These are phyloP conservation scores for Epichloe gansuensis DNA, from an alignment of 2,329 filamentous ascomycete genomes.

Conservation along the genomic window DNA sequence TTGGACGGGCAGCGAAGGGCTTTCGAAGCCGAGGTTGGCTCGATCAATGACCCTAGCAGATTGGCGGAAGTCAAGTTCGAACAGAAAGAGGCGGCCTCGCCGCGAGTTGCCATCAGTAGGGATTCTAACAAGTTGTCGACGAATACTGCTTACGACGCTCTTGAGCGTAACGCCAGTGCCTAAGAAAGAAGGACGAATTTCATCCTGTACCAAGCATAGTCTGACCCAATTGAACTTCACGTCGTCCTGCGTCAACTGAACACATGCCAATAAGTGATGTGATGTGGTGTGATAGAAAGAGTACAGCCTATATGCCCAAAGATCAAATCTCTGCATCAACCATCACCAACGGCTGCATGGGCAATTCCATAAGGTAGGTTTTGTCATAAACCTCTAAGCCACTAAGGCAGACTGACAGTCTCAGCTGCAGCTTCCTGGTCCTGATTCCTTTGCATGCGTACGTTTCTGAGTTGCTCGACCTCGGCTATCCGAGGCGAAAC, in stretches of 20 bases:
- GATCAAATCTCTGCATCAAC: no score
- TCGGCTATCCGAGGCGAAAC: no score
- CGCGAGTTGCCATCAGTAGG: slow-evolving; percentile 14
- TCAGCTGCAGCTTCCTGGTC: no score
- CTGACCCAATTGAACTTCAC: neutral
- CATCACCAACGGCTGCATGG: no score
- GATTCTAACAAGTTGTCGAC: slow-evolving; percentile 13
- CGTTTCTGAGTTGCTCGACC: no score
- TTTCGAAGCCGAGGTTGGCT: slow-evolving; percentile 31
- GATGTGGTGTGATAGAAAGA: no score
- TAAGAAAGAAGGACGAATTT: neutral
- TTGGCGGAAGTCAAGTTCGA: slow-evolving; percentile 31
- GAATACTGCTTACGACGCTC: slow-evolving; percentile 18
- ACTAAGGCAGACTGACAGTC: no score
- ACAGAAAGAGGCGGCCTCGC: slow-evolving; percentile 11
- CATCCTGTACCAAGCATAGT: neutral
- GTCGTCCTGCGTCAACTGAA: neutral
- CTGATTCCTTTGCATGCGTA: no score
- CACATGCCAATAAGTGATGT: neutral
- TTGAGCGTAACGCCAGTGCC: slow-evolving; percentile 11
- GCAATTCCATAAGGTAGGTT: no score
- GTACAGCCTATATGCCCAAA: no score
- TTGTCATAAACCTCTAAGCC: no score
- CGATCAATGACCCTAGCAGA: slow-evolving; percentile 33
- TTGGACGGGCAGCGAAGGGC: slow-evolving; percentile 26